Evolutionary conservation across 495 filamentous ascomycete genomes (phyloP).

Genomic region (Penicillium riverlandense): DNA sequence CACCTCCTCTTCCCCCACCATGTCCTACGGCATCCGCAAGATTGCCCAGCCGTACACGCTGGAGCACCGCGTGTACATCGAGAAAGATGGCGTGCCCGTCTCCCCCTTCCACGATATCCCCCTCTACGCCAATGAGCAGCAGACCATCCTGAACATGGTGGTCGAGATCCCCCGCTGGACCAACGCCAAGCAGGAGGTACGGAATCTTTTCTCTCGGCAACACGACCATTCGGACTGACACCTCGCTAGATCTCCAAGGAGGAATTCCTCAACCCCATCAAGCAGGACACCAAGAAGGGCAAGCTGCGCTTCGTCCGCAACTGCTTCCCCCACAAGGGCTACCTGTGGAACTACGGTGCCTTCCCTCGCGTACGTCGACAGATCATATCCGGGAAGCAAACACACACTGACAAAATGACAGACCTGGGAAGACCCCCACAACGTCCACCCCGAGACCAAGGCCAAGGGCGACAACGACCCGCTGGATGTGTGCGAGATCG

Average conservation of each 20-base stretch:
- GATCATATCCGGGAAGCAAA: not conserved
- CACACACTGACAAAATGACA: conserved; percentile 23
- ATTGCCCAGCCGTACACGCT: conserved; percentile 84
- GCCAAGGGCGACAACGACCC: conserved; percentile 99
- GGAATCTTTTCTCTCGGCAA: not conserved
- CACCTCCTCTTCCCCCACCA: conserved; percentile 25
- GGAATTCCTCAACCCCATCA: conserved; percentile 93
- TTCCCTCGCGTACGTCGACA: conserved; percentile 76
- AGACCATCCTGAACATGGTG: conserved; percentile 97
- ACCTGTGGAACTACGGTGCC: conserved; percentile 99
- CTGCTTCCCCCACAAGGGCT: conserved; percentile 99
- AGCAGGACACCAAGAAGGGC: conserved; percentile 57
- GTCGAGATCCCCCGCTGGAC: conserved; percentile 99
- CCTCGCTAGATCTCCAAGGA: conserved; percentile 85
- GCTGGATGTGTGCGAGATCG: conserved; percentile 98
- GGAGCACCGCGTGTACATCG: conserved; percentile 95
- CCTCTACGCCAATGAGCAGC: conserved; percentile 88
- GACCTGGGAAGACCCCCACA: conserved; percentile 99
- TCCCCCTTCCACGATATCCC: conserved; percentile 99
- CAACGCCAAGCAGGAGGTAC: conserved; percentile 97
- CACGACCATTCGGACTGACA: not conserved
- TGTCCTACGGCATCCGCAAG: conserved; percentile 68
- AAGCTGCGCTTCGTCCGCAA: conserved; percentile 92
- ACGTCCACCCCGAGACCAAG: conserved; percentile 96
- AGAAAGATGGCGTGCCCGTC: conserved; percentile 90